Percentiles rank a stretch among this genome's conserved stretches.
Conservation (phyloP, 2,329 filamentous ascomycete genomes). For the Curvularia eragrostidis region DNA sequence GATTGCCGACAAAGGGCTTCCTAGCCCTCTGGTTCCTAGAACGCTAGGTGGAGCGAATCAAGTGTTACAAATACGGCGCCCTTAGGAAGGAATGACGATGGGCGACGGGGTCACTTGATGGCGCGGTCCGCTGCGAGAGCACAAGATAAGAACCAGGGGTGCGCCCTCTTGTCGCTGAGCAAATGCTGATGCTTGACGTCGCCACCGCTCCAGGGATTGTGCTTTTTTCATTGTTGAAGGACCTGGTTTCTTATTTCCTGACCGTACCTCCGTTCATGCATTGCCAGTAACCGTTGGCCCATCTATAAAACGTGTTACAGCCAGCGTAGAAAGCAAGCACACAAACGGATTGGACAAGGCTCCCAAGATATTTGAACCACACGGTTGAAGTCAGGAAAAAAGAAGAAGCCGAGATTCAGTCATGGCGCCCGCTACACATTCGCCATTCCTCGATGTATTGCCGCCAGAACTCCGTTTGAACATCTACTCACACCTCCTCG, state of each 20-base stretch:
- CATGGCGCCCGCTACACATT: slow-evolving; percentile 16
- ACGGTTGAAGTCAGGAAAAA: neutral
- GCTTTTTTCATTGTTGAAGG: slow-evolving; percentile 6
- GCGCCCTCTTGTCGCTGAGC: slow-evolving; percentile 5
- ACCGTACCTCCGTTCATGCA: neutral
- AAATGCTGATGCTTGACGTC: neutral
- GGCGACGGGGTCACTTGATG: slow-evolving; percentile 14
- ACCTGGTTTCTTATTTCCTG: slow-evolving; percentile 4
- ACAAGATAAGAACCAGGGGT: slow-evolving; percentile 16
- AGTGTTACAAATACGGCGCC: slow-evolving; percentile 11
- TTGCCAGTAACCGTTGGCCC: neutral
- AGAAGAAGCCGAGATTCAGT: neutral
- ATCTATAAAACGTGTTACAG: neutral
- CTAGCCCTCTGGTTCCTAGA: slow-evolving; percentile 18
- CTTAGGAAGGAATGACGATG: slow-evolving; percentile 15
- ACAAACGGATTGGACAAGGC: neutral
- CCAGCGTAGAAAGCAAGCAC: neutral
- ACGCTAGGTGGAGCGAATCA: slow-evolving; percentile 20
- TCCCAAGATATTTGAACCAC: neutral
- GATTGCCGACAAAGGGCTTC: slow-evolving; percentile 15
- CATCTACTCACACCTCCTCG: slow-evolving; percentile 41
- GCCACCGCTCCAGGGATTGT: slow-evolving; percentile 3
- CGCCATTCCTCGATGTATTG: slow-evolving; percentile 36
- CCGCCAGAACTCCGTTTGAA: slow-evolving; percentile 40
- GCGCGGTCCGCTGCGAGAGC: neutral